Conservation (phyloP, 306 rosid genomes). For the Fragaria iinumae region DNA sequence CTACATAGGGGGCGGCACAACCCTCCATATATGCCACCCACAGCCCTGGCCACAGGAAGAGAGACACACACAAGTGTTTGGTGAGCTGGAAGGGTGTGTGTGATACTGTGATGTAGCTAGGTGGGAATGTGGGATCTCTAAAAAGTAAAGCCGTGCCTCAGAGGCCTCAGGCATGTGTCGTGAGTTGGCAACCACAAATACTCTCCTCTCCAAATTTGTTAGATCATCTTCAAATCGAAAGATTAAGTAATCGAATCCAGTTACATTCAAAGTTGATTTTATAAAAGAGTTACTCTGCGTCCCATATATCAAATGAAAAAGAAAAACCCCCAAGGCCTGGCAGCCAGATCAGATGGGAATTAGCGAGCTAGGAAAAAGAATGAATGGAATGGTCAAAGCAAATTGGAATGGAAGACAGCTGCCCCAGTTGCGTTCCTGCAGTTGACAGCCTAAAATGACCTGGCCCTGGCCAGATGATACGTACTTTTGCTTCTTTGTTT, state of each 20-base stretch:
- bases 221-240: too few relatives aligned
- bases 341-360: background rate
- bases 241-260: too few relatives aligned
- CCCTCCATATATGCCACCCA: background rate
- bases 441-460: background rate
- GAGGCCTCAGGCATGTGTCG: background rate
- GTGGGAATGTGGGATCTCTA: background rate
- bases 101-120: too few relatives aligned
- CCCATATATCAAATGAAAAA: too few relatives aligned
- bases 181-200: too few relatives aligned
- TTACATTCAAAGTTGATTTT: too few relatives aligned
- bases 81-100: background rate
- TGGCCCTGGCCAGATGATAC: too few relatives aligned
- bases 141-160: background rate
- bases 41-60: background rate
- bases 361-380: too few relatives aligned
- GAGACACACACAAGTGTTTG: slow-evolving; percentile 2
- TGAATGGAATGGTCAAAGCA: slow-evolving; percentile 27
- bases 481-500: too few relatives aligned
- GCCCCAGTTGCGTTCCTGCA: slow-evolving; percentile 22
- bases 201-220: too few relatives aligned
- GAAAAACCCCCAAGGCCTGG: background rate
- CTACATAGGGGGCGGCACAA: background rate
- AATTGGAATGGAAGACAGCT: slow-evolving; percentile 50
- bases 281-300: too few relatives aligned